Evolutionary conservation across 306 rosid genomes (phyloP).

Genomic region (Quercus glauca): DNA sequence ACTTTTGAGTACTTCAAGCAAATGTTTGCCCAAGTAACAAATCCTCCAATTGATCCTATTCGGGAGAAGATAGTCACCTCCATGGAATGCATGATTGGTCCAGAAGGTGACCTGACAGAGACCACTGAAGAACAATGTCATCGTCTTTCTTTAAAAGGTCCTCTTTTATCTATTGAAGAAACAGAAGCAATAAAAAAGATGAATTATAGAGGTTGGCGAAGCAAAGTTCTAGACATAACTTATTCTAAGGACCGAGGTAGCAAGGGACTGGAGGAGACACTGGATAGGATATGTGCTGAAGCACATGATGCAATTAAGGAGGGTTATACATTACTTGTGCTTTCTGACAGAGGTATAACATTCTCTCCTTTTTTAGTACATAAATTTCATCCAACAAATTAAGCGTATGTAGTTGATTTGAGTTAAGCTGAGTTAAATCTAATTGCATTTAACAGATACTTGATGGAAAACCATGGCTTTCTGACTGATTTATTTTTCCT

Average conservation of each 20-base stretch:
- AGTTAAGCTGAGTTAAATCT: too few relatives aligned
- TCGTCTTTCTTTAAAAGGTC: conserved; percentile 87
- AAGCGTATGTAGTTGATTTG: too few relatives aligned
- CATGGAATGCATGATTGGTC: conserved; percentile 96
- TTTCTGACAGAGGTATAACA: conserved; percentile 90
- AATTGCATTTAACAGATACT: too few relatives aligned
- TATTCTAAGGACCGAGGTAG: conserved; percentile 73
- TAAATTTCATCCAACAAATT: background rate
- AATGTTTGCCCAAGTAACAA: conserved; percentile 98
- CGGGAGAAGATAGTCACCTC: conserved; percentile 97
- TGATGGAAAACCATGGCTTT: background rate
- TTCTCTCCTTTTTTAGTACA: background rate
- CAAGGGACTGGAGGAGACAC: conserved; percentile 79
- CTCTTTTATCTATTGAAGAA: conserved; percentile 72
- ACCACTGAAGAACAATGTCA: conserved; percentile 87
- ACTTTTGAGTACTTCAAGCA: conserved; percentile 97
- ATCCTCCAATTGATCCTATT: conserved; percentile 98
- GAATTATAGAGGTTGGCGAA: conserved; percentile 88
- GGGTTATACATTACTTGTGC: conserved; percentile 82
- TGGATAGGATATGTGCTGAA: conserved; percentile 80
- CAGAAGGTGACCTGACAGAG: conserved; percentile 96
- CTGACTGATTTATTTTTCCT: background rate
- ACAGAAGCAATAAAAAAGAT: conserved; percentile 83
- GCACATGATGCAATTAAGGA: conserved; percentile 77
- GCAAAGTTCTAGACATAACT: conserved; percentile 89